Evolutionary conservation across 1,284 basidiomycete species (phyloP).

Genomic region (Ustilago lituana): DNA sequence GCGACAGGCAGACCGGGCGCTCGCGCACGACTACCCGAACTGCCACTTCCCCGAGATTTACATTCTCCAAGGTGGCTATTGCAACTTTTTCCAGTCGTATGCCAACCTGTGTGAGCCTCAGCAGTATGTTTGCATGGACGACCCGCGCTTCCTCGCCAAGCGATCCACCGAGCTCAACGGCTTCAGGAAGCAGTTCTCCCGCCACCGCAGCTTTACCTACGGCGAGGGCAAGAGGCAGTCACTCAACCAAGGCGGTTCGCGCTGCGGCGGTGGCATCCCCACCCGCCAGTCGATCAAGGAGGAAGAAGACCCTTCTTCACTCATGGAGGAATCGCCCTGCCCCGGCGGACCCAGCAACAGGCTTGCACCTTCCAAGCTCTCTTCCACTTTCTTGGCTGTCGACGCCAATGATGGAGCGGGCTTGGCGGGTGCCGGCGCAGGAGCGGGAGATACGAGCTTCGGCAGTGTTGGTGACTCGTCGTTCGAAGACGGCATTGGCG

Average conservation of each 20-base stretch:
- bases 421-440: background rate
- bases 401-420: background rate
- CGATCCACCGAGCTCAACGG: conserved; percentile 87
- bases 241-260: background rate
- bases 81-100: conserved; percentile 80
- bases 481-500: conserved; percentile 56
- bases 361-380: background rate
- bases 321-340: conserved; percentile 45
- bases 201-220: conserved; percentile 63
- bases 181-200: conserved; percentile 77
- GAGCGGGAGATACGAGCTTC: conserved; percentile 54
- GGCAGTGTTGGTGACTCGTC: conserved; percentile 59
- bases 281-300: conserved; percentile 40
- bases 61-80: conserved; percentile 95
- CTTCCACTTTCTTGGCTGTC: background rate
- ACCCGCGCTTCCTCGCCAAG: conserved; percentile 80
- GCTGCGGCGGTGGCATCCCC: too few relatives aligned
- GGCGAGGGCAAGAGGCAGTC: conserved; percentile 48
- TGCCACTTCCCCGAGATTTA: conserved; percentile 97
- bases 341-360: conserved; percentile 10
- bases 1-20: conserved; percentile 84
- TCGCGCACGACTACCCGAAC: conserved; percentile 87
- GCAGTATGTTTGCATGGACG: conserved; percentile 92
- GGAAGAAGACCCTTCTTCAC: conserved; percentile 29
- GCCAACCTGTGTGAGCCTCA: conserved; percentile 79